Conservation (phyloP, 2,329 filamentous ascomycete genomes). For the Albophoma yamanashiensis region DNA sequence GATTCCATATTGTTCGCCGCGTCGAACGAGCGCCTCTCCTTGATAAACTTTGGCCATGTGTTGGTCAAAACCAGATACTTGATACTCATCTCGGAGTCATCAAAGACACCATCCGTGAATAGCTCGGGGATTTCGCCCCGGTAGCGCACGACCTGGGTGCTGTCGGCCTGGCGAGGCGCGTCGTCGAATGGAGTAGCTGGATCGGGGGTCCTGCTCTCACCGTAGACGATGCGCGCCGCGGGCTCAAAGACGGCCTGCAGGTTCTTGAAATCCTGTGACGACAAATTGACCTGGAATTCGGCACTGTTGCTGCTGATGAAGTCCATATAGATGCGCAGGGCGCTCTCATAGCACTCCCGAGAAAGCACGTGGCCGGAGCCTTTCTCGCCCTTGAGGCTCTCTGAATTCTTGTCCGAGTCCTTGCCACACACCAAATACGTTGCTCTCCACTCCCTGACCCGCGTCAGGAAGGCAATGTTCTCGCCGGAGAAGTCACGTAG, state of each 20-base stretch:
- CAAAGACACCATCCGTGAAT: conserved; percentile 47
- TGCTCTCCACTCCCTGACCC: conserved; percentile 34
- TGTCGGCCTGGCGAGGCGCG: conserved; percentile 10
- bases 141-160: conserved; percentile 19
- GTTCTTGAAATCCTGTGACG: conserved; percentile 40
- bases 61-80: conserved; percentile 60
- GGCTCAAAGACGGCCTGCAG: conserved; percentile 47
- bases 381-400: conserved; percentile 6
- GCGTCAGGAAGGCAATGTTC: conserved; percentile 55
- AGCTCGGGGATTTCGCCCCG: conserved; percentile 34
- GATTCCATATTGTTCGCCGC: conserved; percentile 5
- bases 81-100: conserved; percentile 48
- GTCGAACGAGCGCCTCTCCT: conserved; percentile 25
- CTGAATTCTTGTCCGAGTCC: conserved; percentile 10
- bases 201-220: conserved; percentile 26
- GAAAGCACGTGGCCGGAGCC: conserved; percentile 15
- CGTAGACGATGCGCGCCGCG: conserved; percentile 35
- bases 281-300: conserved; percentile 57
- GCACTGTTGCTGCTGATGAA: conserved; percentile 51
- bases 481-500: conserved; percentile 55
- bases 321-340: conserved; percentile 49
- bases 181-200: conserved; percentile 33
- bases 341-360: conserved; percentile 44
- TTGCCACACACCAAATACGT: conserved; percentile 14
- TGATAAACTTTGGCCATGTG: conserved; percentile 54